Evolutionary conservation across 1,139 yeast genomes (phyloP).

Genomic region (Arxiozyma heterogenica): DNA sequence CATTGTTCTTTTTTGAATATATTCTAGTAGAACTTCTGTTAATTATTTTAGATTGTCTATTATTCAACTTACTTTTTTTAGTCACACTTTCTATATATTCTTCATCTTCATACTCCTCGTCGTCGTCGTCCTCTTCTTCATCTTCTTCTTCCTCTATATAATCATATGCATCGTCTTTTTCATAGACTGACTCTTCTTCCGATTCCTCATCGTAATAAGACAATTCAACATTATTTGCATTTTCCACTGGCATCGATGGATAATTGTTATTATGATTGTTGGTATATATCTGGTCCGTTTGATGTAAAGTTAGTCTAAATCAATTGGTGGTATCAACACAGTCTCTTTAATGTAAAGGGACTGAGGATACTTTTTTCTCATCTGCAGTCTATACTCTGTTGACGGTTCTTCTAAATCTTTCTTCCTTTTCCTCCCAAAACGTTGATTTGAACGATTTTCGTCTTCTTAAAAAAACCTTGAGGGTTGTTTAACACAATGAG

Average conservation of each 20-base stretch:
- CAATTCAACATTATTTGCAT: neutral
- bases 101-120: conserved; percentile 18
- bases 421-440: no score
- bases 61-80: conserved; percentile 1
- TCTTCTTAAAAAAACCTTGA: no score
- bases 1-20: conserved; percentile 1
- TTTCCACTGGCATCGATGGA: neutral
- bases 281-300: no score
- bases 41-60: neutral
- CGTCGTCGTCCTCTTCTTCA: conserved; percentile 9
- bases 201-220: conserved; percentile 5
- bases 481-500: no score
- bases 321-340: no score
- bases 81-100: conserved; percentile 13
- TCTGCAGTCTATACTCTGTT: no score
- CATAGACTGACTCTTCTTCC: conserved; percentile 10
- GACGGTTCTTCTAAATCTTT: no score
- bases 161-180: conserved; percentile 4
- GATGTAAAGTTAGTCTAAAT: no score
- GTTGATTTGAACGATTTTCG: no score
- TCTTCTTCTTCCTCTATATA: neutral
- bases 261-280: no score
- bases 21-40: neutral
- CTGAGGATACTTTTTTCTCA: no score
- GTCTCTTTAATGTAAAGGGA: no score